phyloP scores from a whole-genome alignment of 2,329 filamentous ascomycete genomes.

The Penicillium sp. region DNA sequence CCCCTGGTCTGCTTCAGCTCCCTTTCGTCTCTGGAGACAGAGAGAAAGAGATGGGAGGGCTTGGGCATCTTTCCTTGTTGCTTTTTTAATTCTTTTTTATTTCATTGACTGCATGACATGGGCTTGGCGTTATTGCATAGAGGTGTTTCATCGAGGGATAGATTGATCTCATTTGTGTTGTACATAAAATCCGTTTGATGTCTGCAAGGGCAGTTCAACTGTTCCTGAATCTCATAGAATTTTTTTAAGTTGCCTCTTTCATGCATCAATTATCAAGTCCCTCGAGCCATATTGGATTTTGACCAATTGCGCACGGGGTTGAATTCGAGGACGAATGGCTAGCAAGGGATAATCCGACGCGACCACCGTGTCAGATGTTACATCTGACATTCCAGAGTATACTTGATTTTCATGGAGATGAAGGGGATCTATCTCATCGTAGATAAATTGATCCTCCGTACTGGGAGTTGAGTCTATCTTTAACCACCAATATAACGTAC shows the following conservation, averaged over 20 bases:
- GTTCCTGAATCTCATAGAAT: background rate
- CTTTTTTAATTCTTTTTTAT: slow-evolving; percentile 7
- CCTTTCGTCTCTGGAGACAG: background rate
- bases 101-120: slow-evolving; percentile 26
- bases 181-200: background rate
- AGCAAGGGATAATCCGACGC: slow-evolving; percentile 21
- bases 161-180: background rate
- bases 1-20: background rate
- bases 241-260: background rate
- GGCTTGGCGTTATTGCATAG: slow-evolving; percentile 19
- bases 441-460: too few species aligned
- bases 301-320: background rate
- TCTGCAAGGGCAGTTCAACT: background rate
- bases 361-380: slow-evolving; percentile 24
- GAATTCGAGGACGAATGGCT: slow-evolving; percentile 7
- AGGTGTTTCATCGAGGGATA: background rate
- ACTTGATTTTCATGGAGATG: background rate
- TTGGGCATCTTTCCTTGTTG: background rate
- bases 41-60: slow-evolving; percentile 1
- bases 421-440: background rate
- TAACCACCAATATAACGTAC: too few species aligned
- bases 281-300: background rate
- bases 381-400: slow-evolving; percentile 19
- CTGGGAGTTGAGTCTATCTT: too few species aligned
- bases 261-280: background rate